Evolutionary conservation across 2,329 filamentous ascomycete genomes (phyloP).

Genomic region (Scedosporium boydii): DNA sequence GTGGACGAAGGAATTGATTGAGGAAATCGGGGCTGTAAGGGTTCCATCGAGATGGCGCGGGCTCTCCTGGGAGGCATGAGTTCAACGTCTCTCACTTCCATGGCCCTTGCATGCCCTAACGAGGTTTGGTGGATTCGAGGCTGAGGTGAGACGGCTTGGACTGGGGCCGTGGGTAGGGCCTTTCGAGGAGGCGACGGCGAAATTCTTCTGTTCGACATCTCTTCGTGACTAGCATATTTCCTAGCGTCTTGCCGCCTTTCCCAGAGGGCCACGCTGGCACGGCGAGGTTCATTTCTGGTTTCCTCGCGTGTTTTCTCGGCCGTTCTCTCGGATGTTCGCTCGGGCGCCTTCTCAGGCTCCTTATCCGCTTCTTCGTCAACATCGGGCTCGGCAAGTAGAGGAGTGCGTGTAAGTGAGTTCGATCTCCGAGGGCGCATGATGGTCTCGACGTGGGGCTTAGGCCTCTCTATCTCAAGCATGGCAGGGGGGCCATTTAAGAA

Average conservation of each 20-base stretch:
- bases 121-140: neutral
- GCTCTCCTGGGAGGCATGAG: neutral
- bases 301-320: neutral
- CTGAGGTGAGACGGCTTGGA: neutral
- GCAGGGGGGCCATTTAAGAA: neutral
- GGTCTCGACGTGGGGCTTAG: neutral
- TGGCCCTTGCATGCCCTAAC: neutral
- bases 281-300: neutral
- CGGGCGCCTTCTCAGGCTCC: neutral
- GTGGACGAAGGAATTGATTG: neutral
- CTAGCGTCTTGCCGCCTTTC: neutral
- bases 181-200: neutral
- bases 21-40: neutral
- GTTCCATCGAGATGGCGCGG: neutral
- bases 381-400: neutral
- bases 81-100: neutral
- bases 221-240: neutral
- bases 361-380: neutral
- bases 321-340: neutral
- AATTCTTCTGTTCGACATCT: neutral
- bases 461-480: neutral
- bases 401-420: neutral
- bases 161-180: neutral
- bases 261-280: neutral
- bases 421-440: neutral